Percentiles rank a stretch among this genome's conserved stretches.
These are phyloP conservation scores for Rickenella mellea DNA, from an alignment of 768 basidiomycete genomes.

Conservation along the genomic window DNA sequence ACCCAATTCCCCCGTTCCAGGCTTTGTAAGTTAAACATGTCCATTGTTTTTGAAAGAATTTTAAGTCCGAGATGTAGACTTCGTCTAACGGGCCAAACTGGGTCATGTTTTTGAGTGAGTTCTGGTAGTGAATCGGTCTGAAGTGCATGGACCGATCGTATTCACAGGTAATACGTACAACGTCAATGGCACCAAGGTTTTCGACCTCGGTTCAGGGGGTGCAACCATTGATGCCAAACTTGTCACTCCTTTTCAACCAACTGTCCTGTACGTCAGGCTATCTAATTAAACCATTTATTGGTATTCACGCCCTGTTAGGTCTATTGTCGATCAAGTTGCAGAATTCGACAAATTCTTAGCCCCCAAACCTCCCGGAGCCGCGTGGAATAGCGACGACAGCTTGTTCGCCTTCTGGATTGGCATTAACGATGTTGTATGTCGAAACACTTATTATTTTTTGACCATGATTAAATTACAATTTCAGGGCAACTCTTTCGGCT, in stretches of 20 bases:
- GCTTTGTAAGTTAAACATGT: constrained; percentile 29
- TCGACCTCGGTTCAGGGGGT: constrained; percentile 27
- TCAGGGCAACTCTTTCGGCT: constrained; percentile 39
- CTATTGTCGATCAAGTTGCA: constrained; percentile 25
- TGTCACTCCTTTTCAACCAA: constrained; percentile 25
- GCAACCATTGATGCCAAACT: constrained; percentile 28
- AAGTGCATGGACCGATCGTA: no score
- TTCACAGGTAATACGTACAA: constrained; percentile 41
- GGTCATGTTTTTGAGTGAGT: constrained; percentile 42
- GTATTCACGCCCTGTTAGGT: constrained; percentile 11
- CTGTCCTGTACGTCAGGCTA: constrained; percentile 17
- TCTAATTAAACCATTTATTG: background rate
- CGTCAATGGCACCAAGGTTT: constrained; percentile 41
- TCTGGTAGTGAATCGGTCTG: background rate
- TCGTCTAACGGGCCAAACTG: constrained; percentile 58
- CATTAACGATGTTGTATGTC: constrained; percentile 25
- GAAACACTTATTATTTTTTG: no score
- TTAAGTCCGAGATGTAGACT: constrained; percentile 24
- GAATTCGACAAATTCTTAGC: constrained; percentile 23
- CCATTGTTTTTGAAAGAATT: constrained; percentile 5
- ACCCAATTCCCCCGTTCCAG: constrained; percentile 39
- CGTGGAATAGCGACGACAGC: constrained; percentile 23
- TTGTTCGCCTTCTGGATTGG: constrained; percentile 28
- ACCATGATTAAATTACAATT: no score
- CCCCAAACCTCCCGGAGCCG: constrained; percentile 20